Evolutionary conservation across 2,329 filamentous ascomycete genomes (phyloP), one percentile per base, ranked within the genome.

Genomic region (Beauveria bassiana): DNA sequence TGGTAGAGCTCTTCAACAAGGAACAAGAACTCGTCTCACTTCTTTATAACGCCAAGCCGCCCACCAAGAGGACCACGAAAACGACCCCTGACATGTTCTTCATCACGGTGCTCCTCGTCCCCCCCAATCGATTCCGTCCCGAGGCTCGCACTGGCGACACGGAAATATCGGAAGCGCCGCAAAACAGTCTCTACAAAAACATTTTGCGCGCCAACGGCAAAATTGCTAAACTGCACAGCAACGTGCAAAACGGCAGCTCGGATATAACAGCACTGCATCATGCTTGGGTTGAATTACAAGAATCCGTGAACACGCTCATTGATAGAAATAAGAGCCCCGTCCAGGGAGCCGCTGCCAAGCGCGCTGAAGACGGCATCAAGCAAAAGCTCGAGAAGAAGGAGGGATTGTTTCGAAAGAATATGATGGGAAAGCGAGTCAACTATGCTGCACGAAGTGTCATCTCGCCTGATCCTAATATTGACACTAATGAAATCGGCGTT

Each of bases 351-450:
- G 90, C 91, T 31, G 90, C 87, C 16, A 87, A 88, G 69, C 83
- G 87, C 61, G 89, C 91, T 59, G 90, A 96, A 64, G 93, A 96
- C 65, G 95, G 96, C 68, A 96, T 99, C 77, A 99, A 99, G 77
- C 95, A 99, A 72, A 89, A 93, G 71, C 82, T 99, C 31, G 95
- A 99, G 77, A 99, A 99, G 81, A 99, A 99, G 77, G 96, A 99
- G 71, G 95, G 95, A 66, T 81, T 99, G 34, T 99, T 99, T 80
- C 84, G 95, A 69, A 98, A 96, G 80, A 97, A 99, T 76, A 98
- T 99, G 95, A 99, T 99, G 95, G 95, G 95, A 64, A 99, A 99
- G 81, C 92, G 95, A 79, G 95, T 99, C 77, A 98, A 99, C 74
- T 98, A 95, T 73, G 95, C 95, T 55, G 95, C 95, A 43, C 89